Conservation (phyloP, 257 asterid genomes). For the Capsicum rhomboideum region DNA sequence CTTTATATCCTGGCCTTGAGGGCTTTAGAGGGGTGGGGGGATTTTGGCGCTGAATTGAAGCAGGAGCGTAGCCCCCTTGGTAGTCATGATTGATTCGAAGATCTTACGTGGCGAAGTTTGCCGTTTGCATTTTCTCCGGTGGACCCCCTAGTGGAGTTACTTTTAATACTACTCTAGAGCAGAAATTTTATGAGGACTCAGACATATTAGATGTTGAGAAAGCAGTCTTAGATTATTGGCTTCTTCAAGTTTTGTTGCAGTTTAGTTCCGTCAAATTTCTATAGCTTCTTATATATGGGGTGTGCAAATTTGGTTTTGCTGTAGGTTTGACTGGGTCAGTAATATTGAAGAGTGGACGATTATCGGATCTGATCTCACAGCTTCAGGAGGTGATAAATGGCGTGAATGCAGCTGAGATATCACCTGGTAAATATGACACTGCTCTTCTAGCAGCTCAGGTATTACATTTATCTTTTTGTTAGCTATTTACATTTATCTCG, state of each 20-base stretch:
- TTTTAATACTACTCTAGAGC: not conserved
- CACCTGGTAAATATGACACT: constrained; percentile 75
- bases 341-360: constrained; percentile 61
- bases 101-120: not conserved
- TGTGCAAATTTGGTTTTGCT: not conserved
- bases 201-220: not conserved
- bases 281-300: not conserved
- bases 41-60: not conserved
- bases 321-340: constrained; percentile 73
- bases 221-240: not conserved
- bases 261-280: not conserved
- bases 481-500: not conserved
- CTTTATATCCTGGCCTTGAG: not conserved
- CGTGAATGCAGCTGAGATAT: constrained; percentile 64
- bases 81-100: not conserved
- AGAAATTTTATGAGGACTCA: not conserved
- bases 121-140: not conserved
- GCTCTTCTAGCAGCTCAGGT: constrained; percentile 73
- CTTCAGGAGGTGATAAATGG: constrained; percentile 63
- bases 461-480: not conserved
- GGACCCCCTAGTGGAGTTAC: not conserved
- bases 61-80: not conserved
- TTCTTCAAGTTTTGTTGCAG: not conserved
- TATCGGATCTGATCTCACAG: constrained; percentile 62
- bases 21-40: not conserved